These are phyloP conservation scores for Rhizopogon vinicolor DNA, from an alignment of 768 basidiomycete genomes.

Conservation along the genomic window DNA sequence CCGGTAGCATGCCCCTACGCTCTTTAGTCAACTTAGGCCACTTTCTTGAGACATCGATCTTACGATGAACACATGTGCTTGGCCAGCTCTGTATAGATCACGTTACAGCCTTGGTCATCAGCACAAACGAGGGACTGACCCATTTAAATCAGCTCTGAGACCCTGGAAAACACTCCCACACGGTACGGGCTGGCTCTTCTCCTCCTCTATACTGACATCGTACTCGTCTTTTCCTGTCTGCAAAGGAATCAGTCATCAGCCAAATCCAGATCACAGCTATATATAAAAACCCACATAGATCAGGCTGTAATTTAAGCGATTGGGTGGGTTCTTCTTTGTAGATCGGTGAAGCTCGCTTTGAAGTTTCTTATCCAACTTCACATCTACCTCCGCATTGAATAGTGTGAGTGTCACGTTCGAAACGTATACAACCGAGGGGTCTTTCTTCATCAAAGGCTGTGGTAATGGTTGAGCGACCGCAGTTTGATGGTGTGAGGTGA, in stretches of 20 bases:
- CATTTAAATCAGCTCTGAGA: constrained; percentile 80
- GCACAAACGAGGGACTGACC: constrained; percentile 37
- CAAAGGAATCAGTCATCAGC: neutral
- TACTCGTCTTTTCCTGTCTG: constrained; percentile 83
- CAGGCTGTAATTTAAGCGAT: constrained; percentile 67
- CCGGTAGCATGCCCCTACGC: constrained; percentile 80
- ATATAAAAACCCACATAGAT: constrained; percentile 61
- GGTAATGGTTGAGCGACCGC: neutral
- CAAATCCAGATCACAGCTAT: neutral
- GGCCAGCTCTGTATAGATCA: constrained; percentile 43
- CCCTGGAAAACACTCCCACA: constrained; percentile 86
- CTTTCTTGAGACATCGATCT: constrained; percentile 14
- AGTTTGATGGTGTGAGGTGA: constrained; percentile 12
- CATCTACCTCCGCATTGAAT: constrained; percentile 42
- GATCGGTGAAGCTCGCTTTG: constrained; percentile 76
- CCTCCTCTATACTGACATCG: constrained; percentile 67
- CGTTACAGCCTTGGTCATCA: neutral
- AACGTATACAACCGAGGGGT: constrained; percentile 18
- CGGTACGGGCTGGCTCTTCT: constrained; percentile 49
- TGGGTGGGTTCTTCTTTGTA: constrained; percentile 93
- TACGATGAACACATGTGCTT: constrained; percentile 83
- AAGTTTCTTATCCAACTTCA: constrained; percentile 61
- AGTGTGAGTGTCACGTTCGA: constrained; percentile 27
- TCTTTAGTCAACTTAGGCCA: constrained; percentile 2
- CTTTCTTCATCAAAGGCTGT: constrained; percentile 13